These are phyloP conservation scores for Candida piceae DNA, from an alignment of 805 yeast species.

Conservation along the genomic window DNA sequence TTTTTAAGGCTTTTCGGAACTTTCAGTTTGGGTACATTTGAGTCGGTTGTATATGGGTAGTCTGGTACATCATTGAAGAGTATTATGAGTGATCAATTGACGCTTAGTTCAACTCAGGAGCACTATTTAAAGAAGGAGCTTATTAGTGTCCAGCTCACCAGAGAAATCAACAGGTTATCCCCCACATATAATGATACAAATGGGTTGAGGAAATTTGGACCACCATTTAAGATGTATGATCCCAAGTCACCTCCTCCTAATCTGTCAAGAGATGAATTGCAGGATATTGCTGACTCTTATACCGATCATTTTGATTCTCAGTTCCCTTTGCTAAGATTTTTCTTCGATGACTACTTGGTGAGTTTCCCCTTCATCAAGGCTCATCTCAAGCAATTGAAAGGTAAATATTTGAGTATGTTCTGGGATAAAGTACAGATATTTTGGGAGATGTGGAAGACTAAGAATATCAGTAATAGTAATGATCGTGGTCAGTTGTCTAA, in stretches of 20 bases:
- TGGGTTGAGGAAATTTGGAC: constrained; percentile 67
- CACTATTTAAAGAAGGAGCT: constrained; percentile 85
- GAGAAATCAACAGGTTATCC: constrained; percentile 54
- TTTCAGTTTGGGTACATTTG: too few species aligned
- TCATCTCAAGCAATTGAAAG: constrained; percentile 26
- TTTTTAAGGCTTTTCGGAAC: too few species aligned
- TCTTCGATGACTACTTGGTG: constrained; percentile 56
- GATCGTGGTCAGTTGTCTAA: constrained; percentile 77
- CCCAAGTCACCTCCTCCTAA: constrained; percentile 32
- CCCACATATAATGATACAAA: constrained; percentile 46
- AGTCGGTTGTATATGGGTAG: too few species aligned
- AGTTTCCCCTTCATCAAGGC: constrained; percentile 74
- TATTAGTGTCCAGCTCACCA: constrained; percentile 51
- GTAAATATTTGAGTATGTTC: constrained; percentile 33
- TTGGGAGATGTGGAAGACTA: constrained; percentile 69
- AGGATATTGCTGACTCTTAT: constrained; percentile 13
- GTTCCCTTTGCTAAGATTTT: constrained; percentile 66
- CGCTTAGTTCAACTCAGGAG: constrained; percentile 61
- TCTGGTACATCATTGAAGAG: too few species aligned
- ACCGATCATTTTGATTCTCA: constrained; percentile 27
- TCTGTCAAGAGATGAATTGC: constrained; percentile 13
- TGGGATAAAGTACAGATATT: constrained; percentile 86
- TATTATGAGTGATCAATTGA: background rate
- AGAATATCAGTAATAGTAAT: constrained; percentile 64
- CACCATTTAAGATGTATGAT: constrained; percentile 57